Percentiles rank a stretch among this genome's conserved stretches.
These are phyloP conservation scores for Plasmodium fragile DNA, from an alignment of 169 alveolate genomes.

Conservation along the genomic window DNA sequence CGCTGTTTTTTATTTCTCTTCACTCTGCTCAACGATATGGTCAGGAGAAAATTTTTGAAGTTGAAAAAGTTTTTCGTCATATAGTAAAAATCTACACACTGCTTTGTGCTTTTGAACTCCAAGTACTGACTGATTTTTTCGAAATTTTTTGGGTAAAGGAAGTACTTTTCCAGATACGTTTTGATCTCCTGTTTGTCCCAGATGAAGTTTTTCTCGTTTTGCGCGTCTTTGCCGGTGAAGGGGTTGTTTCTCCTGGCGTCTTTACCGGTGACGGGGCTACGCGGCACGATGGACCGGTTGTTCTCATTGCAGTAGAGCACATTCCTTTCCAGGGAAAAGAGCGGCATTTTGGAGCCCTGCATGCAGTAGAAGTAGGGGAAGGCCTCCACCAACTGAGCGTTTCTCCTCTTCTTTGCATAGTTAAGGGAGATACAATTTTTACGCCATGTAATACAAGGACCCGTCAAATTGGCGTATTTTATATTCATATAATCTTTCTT, in stretches of 20 bases:
- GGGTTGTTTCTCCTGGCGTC: conserved; percentile 1
- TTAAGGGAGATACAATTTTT: conserved; percentile 77
- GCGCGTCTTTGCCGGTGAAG: conserved; percentile 72
- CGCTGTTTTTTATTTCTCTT: conserved; percentile 28
- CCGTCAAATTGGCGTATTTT: conserved; percentile 81
- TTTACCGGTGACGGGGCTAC: not conserved
- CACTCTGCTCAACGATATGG: conserved; percentile 25
- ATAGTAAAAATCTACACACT: conserved; percentile 88
- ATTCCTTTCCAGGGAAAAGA: conserved; percentile 57
- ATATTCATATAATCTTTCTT: conserved; percentile 84
- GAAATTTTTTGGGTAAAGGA: conserved; percentile 92
- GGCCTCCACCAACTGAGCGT: conserved; percentile 9
- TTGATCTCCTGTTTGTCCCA: conserved; percentile 89
- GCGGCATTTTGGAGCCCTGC: conserved; percentile 31
- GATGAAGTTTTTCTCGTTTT: conserved; percentile 78
- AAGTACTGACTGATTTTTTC: conserved; percentile 89
- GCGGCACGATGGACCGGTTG: not conserved
- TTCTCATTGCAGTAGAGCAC: conserved; percentile 33
- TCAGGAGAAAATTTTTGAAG: conserved; percentile 34
- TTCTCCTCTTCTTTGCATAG: conserved; percentile 17
- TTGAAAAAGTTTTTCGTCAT: conserved; percentile 53
- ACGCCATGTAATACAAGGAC: conserved; percentile 83
- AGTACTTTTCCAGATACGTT: conserved; percentile 87
- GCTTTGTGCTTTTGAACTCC: conserved; percentile 88
- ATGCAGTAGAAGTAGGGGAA: conserved; percentile 44